Base-by-base conservation (phyloP, 441 rosid genomes). In the Gossypium gossypioides region DNA sequence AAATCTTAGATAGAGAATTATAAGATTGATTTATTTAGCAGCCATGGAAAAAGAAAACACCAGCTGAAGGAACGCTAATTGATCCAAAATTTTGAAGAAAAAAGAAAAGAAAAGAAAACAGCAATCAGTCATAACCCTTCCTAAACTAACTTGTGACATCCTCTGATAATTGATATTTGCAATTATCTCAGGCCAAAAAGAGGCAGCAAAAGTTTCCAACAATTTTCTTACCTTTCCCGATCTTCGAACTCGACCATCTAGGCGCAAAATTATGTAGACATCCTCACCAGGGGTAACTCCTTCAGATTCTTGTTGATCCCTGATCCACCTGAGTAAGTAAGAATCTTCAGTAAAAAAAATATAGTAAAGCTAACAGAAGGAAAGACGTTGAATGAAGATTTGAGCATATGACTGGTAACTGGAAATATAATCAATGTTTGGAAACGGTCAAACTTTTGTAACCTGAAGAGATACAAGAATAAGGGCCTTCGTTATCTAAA, bases 221-320 rank as follows among this genome's bases (percentile, higher is more conserved):
- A 29, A n/a, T 27, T 29, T 27, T 59, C 64, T 27, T 59, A 59
- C 64, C 16, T 59, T 59, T 59, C 64, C 64, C 3, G 92, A 89
- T 89, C 96, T 89, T 74, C 97, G 90, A 72, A 94, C 91, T 69
- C 96, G 92, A 78, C 99, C 97, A 88, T 94, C 98, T 61, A 94
- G 85, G 40, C 93, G 93, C 78, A 91, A 73, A 78, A 90, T 86
- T 71, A 94, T 81, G 85, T 91, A 94, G 69, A 89, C 97, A 59
- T 94, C 93, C 82, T 87, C 92, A 0, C 96, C 97, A 0, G 91
- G 94, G 56, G 77, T 78, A 52, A 92, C 97, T 79, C 94, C 96
- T 86, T 89, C 96, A n/a, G 97, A 87, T 75, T 82, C 80, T 67
- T 91, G 97, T 79, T 90, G 97, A 74, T 90, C 99, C 74, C 79